Evolutionary conservation across 345 rosid species (phyloP), one percentile per base, ranked within the genome.

Genomic region (Tarenaya hassleriana): DNA sequence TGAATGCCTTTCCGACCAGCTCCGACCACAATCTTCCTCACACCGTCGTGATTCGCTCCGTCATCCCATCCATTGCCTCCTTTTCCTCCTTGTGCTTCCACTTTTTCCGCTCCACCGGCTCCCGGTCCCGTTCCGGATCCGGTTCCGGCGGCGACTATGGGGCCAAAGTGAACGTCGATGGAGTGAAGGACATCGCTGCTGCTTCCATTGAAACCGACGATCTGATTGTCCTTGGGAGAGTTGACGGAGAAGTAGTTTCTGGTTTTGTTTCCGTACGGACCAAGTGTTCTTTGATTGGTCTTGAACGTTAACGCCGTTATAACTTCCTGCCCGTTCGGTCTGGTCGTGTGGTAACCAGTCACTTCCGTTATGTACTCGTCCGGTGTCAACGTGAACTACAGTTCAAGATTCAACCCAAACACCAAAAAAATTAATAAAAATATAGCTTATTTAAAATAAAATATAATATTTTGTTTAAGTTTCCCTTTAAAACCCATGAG

Each of bases 41-140:
- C 24, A 2, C 62, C 58, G 11, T 64, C 69, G 24, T 64, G 56
- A 34, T 63, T 42, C 14, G 63, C 57, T 42, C 69, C 69, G 3
- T 64, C 69, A 34, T 64, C 58, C 69, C 69, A 64, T 50, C 17
- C 27, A 0, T 33, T 50, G 4, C 69, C 69, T 49, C 63, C 63
- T 3, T 31, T 24, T 7, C 63, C 63, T 12, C 69, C 69, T 63
- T 40, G 44, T 20, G 68, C 56, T 0, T 48, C 56, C 61, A 48
- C 5, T 10, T 64, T 56, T 3, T 56, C 37, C 1, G 8, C 18
- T 13, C 46, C 46, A 0, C 48, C 58, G 0, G 49, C 16, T 0
- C 10, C 10, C 0, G 55, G 8, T 10, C 10, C 5, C 47, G 47
- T 7, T 24, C 34, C 27, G 8, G 11, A 24, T 2, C 29, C 29